Conservation (phyloP, 495 filamentous ascomycete species). For the Pyronema domesticum region DNA sequence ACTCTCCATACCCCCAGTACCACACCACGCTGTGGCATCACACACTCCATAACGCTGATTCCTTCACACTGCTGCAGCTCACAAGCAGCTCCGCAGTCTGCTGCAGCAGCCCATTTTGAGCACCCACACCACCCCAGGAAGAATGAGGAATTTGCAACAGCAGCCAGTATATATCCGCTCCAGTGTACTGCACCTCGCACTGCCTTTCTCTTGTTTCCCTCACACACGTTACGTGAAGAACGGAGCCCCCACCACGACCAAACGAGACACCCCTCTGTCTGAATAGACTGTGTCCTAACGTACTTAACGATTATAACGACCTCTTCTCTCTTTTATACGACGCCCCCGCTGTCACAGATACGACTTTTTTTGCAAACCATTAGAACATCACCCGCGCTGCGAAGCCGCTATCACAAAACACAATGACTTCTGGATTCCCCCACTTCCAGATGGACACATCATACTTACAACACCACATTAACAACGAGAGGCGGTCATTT, state of each 20-base stretch:
- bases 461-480: conserved; percentile 20
- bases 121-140: not conserved
- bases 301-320: not conserved
- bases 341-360: not conserved
- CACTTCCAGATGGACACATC: conserved; percentile 23
- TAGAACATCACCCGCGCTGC: not conserved
- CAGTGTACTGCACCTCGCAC: not conserved
- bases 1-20: not conserved
- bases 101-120: not conserved
- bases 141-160: too few species aligned
- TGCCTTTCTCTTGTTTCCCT: not conserved
- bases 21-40: not conserved
- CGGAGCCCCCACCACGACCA: not conserved
- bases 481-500: conserved; percentile 29
- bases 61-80: not conserved
- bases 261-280: not conserved
- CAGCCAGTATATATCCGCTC: not conserved
- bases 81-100: not conserved
- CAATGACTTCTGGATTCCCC: conserved; percentile 23
- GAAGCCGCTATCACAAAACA: not conserved
- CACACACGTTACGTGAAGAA: not conserved
- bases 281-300: conserved; percentile 4
- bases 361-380: not conserved
- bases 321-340: not conserved
- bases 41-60: not conserved